Evolutionary conservation across 2,329 filamentous ascomycete genomes (phyloP), one percentile per base, ranked within the genome.

Genomic region (Ophiostoma piceae): DNA sequence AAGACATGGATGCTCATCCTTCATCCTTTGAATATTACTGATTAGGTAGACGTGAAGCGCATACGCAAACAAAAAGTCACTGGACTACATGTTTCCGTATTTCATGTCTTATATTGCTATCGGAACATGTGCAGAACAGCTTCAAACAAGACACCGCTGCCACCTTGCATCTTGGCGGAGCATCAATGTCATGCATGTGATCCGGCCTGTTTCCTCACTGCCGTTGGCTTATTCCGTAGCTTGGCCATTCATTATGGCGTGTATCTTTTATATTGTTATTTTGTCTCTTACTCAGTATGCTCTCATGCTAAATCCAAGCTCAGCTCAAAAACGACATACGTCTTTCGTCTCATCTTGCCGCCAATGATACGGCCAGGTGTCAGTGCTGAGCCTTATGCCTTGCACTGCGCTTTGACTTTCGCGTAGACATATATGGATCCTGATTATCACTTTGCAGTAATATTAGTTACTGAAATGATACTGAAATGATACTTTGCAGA

Each of bases 351-450:
- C 51, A 57, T 26, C n/a, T 57, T 57, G 16, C n/a, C 51, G 22
- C 26, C 51, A 57, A 57, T 22, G 51, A 26, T 47, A 47, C 43
- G 41, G 16, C 19, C 16, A 47, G 41, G 43, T n/a, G 43, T 47
- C 51, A 57, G 51, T 57, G 51, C 51, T 57, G 51, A 57, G 43
- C 43, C 43, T n/a, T 47, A 57, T 57, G 51, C 51, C 51, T 57
- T 26, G n/a, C 9, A 26, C 26, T 57, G 22, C 51, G 51, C 51
- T 57, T 57, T 57, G 51, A 57, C 51, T 57, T 57, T 22, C n/a
- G n/a, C 22, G 51, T 57, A 57, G 3, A 12, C 11, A 22, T 57
- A 26, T 11, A 12, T 26, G 16, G 8, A 57, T 26, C 51, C 22
- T 12, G 22, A 47, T 1, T 12, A 41, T 41, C 11, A 41, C 39